Percentiles rank a stretch among this genome's conserved stretches.
Conservation (phyloP, 1,284 basidiomycete species). For the Rhodotorula sp. region DNA sequence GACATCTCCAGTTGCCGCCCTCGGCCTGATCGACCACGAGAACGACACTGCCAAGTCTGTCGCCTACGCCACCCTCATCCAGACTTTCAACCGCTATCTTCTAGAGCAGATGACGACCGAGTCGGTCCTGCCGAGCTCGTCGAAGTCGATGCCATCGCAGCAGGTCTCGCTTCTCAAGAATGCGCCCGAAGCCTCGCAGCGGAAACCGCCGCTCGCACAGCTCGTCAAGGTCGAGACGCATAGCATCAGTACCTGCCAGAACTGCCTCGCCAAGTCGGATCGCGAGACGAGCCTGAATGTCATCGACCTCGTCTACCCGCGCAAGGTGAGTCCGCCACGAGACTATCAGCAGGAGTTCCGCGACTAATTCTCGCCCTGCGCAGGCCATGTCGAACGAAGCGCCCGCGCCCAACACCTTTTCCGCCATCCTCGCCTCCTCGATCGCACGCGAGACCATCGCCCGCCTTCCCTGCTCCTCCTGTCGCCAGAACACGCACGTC, state of each 20-base stretch:
- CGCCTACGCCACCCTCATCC: constrained; percentile 79
- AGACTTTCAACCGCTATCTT: constrained; percentile 91
- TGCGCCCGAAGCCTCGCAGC: constrained; percentile 37
- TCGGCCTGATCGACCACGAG: constrained; percentile 88
- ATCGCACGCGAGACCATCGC: constrained; percentile 77
- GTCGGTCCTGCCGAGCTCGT: constrained; percentile 38
- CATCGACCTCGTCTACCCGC: constrained; percentile 84
- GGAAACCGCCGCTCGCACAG: constrained; percentile 61
- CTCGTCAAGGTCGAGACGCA: constrained; percentile 72
- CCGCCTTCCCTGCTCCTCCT: constrained; percentile 80
- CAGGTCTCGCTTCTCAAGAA: constrained; percentile 36
- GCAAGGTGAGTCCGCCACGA: constrained; percentile 58
- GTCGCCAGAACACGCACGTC: constrained; percentile 73
- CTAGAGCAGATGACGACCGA: constrained; percentile 74
- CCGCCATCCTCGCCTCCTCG: constrained; percentile 70
- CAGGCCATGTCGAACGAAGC: constrained; percentile 58
- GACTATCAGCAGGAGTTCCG: background rate
- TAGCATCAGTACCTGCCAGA: constrained; percentile 70
- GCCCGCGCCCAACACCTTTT: constrained; percentile 60
- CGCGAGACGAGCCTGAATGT: constrained; percentile 75
- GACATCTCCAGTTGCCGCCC: constrained; percentile 64
- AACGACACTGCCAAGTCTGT: constrained; percentile 66
- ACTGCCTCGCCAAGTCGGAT: constrained; percentile 67
- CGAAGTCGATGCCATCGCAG: background rate
- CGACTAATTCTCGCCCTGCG: background rate